Evolutionary conservation across 1,139 yeast species (phyloP), one percentile per base, ranked within the genome.

Genomic region (Geotrichum phurueaensis): DNA sequence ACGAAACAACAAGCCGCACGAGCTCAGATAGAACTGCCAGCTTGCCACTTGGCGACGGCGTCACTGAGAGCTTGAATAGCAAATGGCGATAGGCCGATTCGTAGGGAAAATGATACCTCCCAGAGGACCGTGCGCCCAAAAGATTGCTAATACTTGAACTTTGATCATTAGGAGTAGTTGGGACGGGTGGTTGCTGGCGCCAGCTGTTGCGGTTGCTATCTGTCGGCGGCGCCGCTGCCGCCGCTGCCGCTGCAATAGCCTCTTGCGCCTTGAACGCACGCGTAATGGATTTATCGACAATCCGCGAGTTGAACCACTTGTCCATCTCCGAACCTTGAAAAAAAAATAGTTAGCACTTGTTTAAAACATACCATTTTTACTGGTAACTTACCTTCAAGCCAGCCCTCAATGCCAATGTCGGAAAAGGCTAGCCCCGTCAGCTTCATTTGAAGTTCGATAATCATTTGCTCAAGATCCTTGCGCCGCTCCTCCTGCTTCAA

Each of bases 401-500:
- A 70, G 18, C 70, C 67, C 18, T 65, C 63, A 45, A 62, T 52
- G 3, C 73, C 73, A 58, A 71, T 60, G 57, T 71, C 73, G 1
- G 72, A 66, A 59, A 65, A 69, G 23, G 70, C 66, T 53, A 71
- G 62, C 31, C 73, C 68, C 0, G 66, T 67, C 31, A 71, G 59
- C 29, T 64, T 62, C 71, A 69, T 70, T 57, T 69, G 73, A 45
- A 70, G 54, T 29, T 67, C 68, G n/a, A 68, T 53, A 43, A 70
- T 62, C 25, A 62, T 58, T 15, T 64, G 64, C 27, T 70, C 71
- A 43, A 69, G 60, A 53, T 63, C 62, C 23, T 61, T 59, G 18
- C 66, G 59, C 29, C 72, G 66, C 62, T 75, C 78, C 12, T 71
- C 68, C 13, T 75, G 70, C 61, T 75, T 75, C 54, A 66, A 64